Percentiles rank a stretch among this genome's conserved stretches.
These are phyloP conservation scores for Chrysanthemum makinoi DNA, from an alignment of 129 eudicot species.

Conservation along the genomic window DNA sequence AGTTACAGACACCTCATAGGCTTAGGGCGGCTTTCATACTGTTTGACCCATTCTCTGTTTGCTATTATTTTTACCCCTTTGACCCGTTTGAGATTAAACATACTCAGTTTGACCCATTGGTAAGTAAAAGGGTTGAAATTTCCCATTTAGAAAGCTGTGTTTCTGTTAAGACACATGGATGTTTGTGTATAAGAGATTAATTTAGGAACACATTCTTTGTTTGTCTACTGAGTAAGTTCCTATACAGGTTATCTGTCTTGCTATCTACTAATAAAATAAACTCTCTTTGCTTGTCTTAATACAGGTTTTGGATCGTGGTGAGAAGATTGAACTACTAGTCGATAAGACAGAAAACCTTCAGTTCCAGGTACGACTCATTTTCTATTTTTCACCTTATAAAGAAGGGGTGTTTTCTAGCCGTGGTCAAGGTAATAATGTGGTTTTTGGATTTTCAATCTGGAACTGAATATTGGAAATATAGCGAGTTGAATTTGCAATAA, in stretches of 20 bases:
- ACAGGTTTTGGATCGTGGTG: conserved; percentile 98
- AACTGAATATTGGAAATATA: too few relatives aligned
- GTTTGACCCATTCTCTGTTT: too few relatives aligned
- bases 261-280: not conserved
- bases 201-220: not conserved
- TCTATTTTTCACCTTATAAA: not conserved
- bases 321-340: conserved; percentile 90
- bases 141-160: too few relatives aligned
- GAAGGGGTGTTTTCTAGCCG: not conserved
- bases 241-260: not conserved
- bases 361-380: conserved; percentile 58
- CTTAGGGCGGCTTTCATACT: too few relatives aligned
- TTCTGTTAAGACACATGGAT: too few relatives aligned
- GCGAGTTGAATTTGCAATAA: too few relatives aligned
- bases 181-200: not conserved
- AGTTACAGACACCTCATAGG: too few relatives aligned
- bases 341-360: conserved; percentile 98
- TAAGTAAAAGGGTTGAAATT: too few relatives aligned
- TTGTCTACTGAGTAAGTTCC: not conserved
- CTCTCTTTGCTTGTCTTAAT: conserved; percentile 7
- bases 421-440: not conserved
- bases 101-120: too few relatives aligned
- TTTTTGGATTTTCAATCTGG: too few relatives aligned
- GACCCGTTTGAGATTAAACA: too few relatives aligned
- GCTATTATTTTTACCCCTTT: too few relatives aligned